phyloP scores from a whole-genome alignment of 345 rosid species.

The Citrus maxima region DNA sequence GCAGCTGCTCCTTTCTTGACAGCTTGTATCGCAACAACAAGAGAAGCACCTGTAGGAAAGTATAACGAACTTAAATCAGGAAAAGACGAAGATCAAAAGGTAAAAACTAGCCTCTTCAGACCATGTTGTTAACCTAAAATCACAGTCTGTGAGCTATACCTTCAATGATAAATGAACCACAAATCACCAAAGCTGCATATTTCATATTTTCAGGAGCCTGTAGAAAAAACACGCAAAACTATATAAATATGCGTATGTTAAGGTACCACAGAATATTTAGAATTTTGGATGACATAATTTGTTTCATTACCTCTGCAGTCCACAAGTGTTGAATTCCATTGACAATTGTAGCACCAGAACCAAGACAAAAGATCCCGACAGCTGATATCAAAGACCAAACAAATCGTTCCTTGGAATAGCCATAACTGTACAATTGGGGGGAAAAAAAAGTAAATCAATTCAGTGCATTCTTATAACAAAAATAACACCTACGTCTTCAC shows the following conservation, averaged over 20 bases:
- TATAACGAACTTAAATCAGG: conserved; percentile 1
- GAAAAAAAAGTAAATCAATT: background rate
- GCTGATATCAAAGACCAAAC: conserved; percentile 99
- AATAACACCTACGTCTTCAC: background rate
- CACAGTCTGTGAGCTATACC: conserved; percentile 36
- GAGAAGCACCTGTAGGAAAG: conserved; percentile 76
- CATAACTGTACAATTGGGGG: conserved; percentile 57
- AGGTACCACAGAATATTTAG: background rate
- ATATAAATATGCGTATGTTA: conserved; percentile 10
- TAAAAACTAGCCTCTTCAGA: background rate
- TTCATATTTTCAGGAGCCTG: conserved; percentile 84
- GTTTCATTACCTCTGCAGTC: conserved; percentile 56
- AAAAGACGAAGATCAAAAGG: conserved; percentile 2
- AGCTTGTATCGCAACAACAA: conserved; percentile 91
- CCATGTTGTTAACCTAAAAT: background rate
- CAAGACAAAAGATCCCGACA: conserved; percentile 98
- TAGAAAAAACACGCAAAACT: conserved; percentile 27
- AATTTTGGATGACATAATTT: background rate
- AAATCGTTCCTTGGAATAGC: conserved; percentile 96
- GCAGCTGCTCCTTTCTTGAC: conserved; percentile 95
- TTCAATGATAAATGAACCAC: conserved; percentile 92
- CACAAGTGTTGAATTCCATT: conserved; percentile 91
- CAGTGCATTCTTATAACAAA: conserved; percentile 16
- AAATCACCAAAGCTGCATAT: conserved; percentile 89
- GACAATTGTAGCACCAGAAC: conserved; percentile 96